Base-by-base conservation (phyloP, 2,329 filamentous ascomycete genomes). In the Dactylonectria macrodidyma region DNA sequence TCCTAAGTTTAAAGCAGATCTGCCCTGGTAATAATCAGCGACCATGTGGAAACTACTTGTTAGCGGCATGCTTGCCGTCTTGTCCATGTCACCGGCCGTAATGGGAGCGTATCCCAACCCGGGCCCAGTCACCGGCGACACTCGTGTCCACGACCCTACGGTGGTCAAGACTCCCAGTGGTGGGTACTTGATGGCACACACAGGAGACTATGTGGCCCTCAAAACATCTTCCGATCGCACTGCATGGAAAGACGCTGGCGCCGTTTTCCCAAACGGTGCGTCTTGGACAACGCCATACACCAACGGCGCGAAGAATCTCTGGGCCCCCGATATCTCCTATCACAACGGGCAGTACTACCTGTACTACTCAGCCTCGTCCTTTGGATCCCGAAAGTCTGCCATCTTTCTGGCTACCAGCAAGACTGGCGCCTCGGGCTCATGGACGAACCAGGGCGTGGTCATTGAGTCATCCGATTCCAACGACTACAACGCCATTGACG, bases 241-340 rank as follows among this genome's bases (percentile, higher is more conserved):
- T 2, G 61, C 58, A 2, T 79, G 78, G 78, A 69, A 62, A 9
- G 67, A 79, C 24, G 78, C 72, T 48, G 78, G 78, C 1, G 67
- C 72, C 16, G 78, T 64, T 9, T 79, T 79, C 66, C 78, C 78
- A 14, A 73, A 70, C 30, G 78, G 78, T 2, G 77, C 78, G 7
- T 69, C 78, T 0, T 79, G 78, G 78, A 79, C 78, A 0, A 77
- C 73, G 0, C 4, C 16, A 19, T 79, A 79, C 52, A 79, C 77
- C 30, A 64, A 66, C 3, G 77, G 76, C 33, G 76, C 73, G 1
- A 71, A 66, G 65, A 79, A 79, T 47, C 78, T 80, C 38, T 83
- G 66, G 87, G 89, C 89, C 0, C 89, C 89, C 0, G 88, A 91
- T 71, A 84, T 88, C 6, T 80, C 82, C 1, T 79, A 76, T 68